Conservation (phyloP, 257 asterid species). For the Ajuga chamaepitys region DNA sequence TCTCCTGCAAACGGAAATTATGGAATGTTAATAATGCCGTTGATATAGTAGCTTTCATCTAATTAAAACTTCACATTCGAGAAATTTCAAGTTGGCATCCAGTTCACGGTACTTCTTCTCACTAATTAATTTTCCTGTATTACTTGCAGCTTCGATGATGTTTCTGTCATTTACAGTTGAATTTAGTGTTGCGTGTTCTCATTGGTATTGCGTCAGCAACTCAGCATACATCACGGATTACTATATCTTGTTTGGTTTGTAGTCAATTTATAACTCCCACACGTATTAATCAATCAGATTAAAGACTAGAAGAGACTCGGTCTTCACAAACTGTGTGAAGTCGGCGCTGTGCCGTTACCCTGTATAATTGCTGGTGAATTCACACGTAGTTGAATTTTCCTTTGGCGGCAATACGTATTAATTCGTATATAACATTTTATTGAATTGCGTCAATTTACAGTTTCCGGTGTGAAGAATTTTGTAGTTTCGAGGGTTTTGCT, state of each 20-base stretch:
- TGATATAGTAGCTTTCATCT: conserved; percentile 10
- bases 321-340: conserved; percentile 9
- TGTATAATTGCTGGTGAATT: not conserved
- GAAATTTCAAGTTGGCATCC: conserved; percentile 14
- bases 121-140: not conserved
- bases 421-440: not conserved
- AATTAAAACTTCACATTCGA: not conserved
- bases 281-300: conserved; percentile 1
- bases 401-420: not conserved
- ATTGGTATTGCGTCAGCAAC: not conserved
- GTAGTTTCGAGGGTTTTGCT: not conserved
- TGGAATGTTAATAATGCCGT: conserved; percentile 6
- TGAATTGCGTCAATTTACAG: not conserved
- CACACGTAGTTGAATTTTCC: conserved; percentile 23
- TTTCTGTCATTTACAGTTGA: not conserved
- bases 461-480: not conserved
- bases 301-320: not conserved
- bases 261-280: not conserved
- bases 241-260: conserved; percentile 2
- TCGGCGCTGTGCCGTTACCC: conserved; percentile 22
- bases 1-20: not conserved
- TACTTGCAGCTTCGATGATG: not conserved
- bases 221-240: not conserved
- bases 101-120: conserved; percentile 15
- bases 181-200: conserved; percentile 21